These are phyloP conservation scores for Clitoria ternatea DNA, from an alignment of 306 rosid genomes.

Conservation along the genomic window DNA sequence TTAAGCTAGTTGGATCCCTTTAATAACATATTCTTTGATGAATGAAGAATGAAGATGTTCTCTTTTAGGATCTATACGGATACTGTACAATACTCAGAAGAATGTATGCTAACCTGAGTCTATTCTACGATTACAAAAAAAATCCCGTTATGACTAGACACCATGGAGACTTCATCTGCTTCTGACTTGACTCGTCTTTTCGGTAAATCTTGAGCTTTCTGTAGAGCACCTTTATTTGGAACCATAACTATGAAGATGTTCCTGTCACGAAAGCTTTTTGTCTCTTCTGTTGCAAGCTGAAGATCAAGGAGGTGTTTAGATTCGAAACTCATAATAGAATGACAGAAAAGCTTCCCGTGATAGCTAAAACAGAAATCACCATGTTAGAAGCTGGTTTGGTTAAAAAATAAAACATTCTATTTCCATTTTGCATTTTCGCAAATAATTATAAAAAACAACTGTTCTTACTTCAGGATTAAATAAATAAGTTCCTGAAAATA, in stretches of 20 bases:
- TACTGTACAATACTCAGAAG: constrained; percentile 30
- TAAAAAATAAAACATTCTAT: neutral
- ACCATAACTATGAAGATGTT: constrained; percentile 58
- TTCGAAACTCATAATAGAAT: neutral
- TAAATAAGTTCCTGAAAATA: too few species aligned
- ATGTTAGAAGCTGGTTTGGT: neutral
- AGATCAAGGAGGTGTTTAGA: constrained; percentile 13
- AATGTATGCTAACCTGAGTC: constrained; percentile 22
- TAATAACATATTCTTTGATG: neutral
- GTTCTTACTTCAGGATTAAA: too few species aligned
- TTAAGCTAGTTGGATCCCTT: neutral
- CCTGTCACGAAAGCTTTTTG: constrained; percentile 66
- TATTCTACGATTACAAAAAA: constrained; percentile 19
- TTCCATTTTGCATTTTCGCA: neutral
- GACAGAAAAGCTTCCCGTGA: neutral
- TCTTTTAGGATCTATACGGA: neutral
- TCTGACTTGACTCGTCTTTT: constrained; percentile 49
- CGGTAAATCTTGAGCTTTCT: constrained; percentile 64
- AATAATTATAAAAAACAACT: neutral
- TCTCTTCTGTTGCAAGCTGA: constrained; percentile 85
- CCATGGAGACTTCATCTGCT: constrained; percentile 60
- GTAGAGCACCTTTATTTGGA: constrained; percentile 63
- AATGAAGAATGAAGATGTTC: neutral
- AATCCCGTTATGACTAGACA: constrained; percentile 30
- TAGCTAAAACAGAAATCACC: neutral